Evolutionary conservation across 257 asterid species (phyloP), one percentile per base, ranked within the genome.

Genomic region (Ehretia macrophylla): DNA sequence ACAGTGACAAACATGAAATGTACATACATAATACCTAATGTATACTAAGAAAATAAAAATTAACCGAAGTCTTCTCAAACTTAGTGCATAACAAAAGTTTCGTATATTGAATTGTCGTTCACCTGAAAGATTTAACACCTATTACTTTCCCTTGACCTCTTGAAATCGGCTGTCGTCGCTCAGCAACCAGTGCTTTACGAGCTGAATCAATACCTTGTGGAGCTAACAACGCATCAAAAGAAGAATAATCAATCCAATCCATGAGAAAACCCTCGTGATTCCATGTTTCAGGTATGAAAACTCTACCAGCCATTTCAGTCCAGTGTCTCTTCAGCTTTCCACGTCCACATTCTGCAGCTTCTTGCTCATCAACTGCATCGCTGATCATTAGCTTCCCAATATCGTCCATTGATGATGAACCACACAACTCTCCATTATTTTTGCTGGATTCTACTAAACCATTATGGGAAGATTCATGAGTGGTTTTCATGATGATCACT

Each of bases 181-280:
- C 68, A 0, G 64, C 75, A 17, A 74, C 63, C 18, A 80, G 55
- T 46, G 83, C 77, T 48, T 73, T 39, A 11, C 83, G 74, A 55
- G 83, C 86, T 17, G 62, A 57, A 44, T 19, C 77, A 45, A 59
- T 68, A 59, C 59, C 77, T 20, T 68, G 62, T 14, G 77, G 77
- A 57, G 71, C 76, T 44, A 80, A 23, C 56, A 58, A 42, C 10
- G 72, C 65, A 65, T 80, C 86, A 49, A 80, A 77, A 5, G 66
- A 22, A 5, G 81, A 62, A 67, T 16, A 62, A 65, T 77, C 72
- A 10, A 56, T 71, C 86, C 83, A 80, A 21, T 76, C 85, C 55
- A 64, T 68, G 5, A 81, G 72, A 32, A 67, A 67, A 22, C 10
- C 66, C 65, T 75, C 87, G 8, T 77, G 70, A 13, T 63, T 66